Evolutionary conservation across 2,329 filamentous ascomycete genomes (phyloP), one percentile per base, ranked within the genome.

Genomic region (Escovopsis sp.): DNA sequence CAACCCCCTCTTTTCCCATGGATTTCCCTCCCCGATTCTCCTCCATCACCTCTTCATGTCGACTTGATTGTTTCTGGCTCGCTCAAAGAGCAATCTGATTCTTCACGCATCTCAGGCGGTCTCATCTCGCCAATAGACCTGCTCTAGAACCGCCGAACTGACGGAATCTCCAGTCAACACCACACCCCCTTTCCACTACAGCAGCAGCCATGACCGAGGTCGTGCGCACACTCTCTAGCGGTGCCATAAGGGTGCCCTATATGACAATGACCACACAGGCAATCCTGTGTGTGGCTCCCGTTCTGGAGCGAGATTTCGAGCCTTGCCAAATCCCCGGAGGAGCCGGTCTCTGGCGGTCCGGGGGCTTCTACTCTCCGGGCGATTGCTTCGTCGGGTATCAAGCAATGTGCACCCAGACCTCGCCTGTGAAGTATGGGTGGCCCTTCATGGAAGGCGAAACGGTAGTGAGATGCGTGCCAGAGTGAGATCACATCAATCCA

Each of bases 361-460:
- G 48, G 8, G 54, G 55, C 2, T 57, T 54, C 42, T 57, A 54
- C 43, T 58, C 54, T 7, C 55, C 56, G 3, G 56, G 55, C 8
- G 43, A 50, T 12, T 58, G 55, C 45, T 56, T 56, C 37, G 35
- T 41, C 6, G 55, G 54, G 13, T 58, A 58, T 36, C 42, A 38
- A 13, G 47, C 53, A 9, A 44, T 41, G 37, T 57, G 56, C 43
- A 52, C 50, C 15, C 50, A 53, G 39, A 53, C 51, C 5, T 37
- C 35, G 5, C 43, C 37, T 11, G 40, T 44, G 7, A 43, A 38
- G 6, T 43, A 47, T 15, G 44, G 44, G 11, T 54, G 50, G 44
- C 48, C 53, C 2, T 37, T 57, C 2, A 39, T 35, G 3, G 20
- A 40, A 2, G 53, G 46, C 12, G 54, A 58, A 43, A 58, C 55